These are phyloP conservation scores for Ogataea parapolymorpha DNA, from an alignment of 805 yeast species.

Conservation along the genomic window DNA sequence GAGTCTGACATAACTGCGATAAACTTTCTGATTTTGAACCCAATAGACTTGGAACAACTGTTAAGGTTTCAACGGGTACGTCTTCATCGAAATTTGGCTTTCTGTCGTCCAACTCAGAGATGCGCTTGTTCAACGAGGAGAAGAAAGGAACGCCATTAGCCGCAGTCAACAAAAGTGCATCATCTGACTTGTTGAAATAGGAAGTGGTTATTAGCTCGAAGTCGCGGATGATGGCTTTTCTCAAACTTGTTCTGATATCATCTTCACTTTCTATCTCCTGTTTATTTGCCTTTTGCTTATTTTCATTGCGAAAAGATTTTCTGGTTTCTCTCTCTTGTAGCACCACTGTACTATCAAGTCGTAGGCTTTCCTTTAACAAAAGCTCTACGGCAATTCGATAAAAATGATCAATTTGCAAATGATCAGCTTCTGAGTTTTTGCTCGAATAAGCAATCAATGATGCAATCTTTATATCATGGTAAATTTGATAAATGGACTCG, in stretches of 20 bases:
- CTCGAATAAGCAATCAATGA: conserved; percentile 46
- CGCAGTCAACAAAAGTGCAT: conserved; percentile 58
- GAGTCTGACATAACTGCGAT: conserved; percentile 42
- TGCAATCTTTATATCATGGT: conserved; percentile 64
- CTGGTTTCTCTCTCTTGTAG: conserved; percentile 1
- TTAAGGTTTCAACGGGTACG: conserved; percentile 56
- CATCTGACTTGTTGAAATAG: conserved; percentile 54
- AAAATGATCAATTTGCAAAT: conserved; percentile 56
- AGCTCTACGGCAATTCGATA: conserved; percentile 62
- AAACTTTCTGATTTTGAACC: conserved; percentile 38
- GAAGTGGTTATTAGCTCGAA: conserved; percentile 56
- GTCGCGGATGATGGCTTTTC: conserved; percentile 49
- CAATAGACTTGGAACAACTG: conserved; percentile 56
- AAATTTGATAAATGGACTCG: conserved; percentile 50
- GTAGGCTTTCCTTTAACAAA: conserved; percentile 56
- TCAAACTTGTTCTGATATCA: conserved; percentile 27
- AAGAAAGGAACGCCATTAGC: conserved; percentile 74
- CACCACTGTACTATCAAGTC: conserved; percentile 35
- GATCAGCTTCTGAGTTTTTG: conserved; percentile 46
- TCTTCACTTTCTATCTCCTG: conserved; percentile 15
- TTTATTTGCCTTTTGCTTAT: neutral
- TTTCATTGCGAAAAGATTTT: conserved; percentile 1
- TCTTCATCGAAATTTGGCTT: conserved; percentile 59
- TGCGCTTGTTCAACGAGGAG: conserved; percentile 59
- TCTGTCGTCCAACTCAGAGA: conserved; percentile 74